Conservation (phyloP, 768 basidiomycete genomes). For the Lentinula sp. region DNA sequence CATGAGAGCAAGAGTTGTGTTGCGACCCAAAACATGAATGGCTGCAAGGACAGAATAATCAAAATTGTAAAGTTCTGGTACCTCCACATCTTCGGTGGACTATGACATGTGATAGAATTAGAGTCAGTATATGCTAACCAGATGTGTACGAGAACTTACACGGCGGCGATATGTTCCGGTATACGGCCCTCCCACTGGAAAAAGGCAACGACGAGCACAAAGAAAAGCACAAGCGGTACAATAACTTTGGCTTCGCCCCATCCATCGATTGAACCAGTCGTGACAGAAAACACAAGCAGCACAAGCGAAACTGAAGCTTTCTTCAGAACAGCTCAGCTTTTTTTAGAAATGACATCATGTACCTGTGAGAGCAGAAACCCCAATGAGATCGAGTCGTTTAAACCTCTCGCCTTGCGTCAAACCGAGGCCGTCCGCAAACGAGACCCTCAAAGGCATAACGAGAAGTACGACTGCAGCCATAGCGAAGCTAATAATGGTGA, state of each 20-base stretch:
- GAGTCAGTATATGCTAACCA: background rate
- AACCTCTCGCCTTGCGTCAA: background rate
- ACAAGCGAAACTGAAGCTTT: conserved; percentile 23
- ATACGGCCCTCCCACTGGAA: conserved; percentile 44
- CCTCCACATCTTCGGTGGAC: conserved; percentile 37
- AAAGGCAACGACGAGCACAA: conserved; percentile 33
- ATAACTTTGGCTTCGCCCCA: conserved; percentile 43
- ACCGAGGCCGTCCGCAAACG: background rate
- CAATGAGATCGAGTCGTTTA: conserved; percentile 8
- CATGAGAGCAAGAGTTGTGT: conserved; percentile 27
- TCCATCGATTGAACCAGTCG: conserved; percentile 39
- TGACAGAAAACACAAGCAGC: conserved; percentile 37
- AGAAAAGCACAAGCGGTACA: conserved; percentile 38
- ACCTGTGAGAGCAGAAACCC: conserved; percentile 7
- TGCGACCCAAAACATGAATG: conserved; percentile 36
- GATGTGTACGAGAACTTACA: conserved; percentile 22
- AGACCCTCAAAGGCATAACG: background rate
- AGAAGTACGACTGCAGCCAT: conserved; percentile 13
- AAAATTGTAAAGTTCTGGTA: conserved; percentile 35
- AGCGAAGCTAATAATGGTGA: conserved; percentile 26
- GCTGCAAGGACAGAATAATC: conserved; percentile 27
- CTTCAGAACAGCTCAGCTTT: background rate
- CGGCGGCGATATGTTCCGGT: conserved; percentile 31
- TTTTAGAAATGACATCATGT: background rate
- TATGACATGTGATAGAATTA: conserved; percentile 5